Base-by-base conservation (phyloP, 257 asterid genomes). In the Penstemon eatonii region DNA sequence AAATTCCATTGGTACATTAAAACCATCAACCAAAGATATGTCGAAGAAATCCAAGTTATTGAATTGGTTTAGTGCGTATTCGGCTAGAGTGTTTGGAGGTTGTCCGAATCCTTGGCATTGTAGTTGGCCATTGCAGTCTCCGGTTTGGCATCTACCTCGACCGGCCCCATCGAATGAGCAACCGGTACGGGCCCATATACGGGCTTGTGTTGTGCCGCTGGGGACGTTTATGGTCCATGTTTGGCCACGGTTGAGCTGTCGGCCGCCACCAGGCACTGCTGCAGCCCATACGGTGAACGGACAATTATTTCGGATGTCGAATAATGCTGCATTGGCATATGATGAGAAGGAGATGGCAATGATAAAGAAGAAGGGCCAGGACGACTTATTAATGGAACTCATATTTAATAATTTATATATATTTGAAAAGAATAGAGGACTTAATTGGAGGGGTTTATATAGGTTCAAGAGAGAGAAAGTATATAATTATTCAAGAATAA, bases 11-110 rank as follows among this genome's bases (percentile, higher is more conserved):
- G 90, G 83, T 3, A 88, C 78, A 4, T 88, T 84, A 75, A 84
- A 88, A 1, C 96, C 90, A 4, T 86, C 96, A 2, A 84, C 78
- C 0, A 81, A 63, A 0, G 93, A 88, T 1, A 86, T 84, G 49
- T 88, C 91, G 47, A 70, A 65, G 67, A 80, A 86, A 69, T 84
- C 96, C 2, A 72, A 66, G 64, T 81, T 76, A 4, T 13, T 50
- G 58, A 45, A 81, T 6, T 76, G 80, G 71, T 86, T 82, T 9
- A 84, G 61, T 0, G 73, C 83, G 25, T 56, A 86, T 25, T 86
- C 89, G 0, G 89, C 92, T 0, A 88, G 59, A 0, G 96, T 88
- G 75, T 88, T 82, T 0, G 87, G 92, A 0, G 90, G 83, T 6
- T 3, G 3, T 0, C 92, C 92, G 46, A 60, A 88, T 7, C 65